These are phyloP conservation scores for Ichthyophthirius multifiliis DNA, from an alignment of 169 alveolate species.

Conservation along the genomic window DNA sequence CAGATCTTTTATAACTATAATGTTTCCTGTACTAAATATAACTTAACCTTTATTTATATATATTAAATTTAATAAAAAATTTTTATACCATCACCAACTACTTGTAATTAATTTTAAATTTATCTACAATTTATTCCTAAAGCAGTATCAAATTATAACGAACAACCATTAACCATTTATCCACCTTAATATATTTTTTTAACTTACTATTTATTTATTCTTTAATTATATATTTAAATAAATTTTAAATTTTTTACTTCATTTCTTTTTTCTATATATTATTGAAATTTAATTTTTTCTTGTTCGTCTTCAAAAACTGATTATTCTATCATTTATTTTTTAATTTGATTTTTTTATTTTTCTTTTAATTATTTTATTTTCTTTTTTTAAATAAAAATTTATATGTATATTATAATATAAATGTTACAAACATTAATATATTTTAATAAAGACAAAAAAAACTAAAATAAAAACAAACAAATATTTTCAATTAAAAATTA, in stretches of 20 bases:
- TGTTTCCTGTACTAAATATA: slow-evolving; percentile 34
- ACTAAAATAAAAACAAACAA: too few species aligned
- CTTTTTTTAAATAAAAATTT: too few species aligned
- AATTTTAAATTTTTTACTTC: neutral
- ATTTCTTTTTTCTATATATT: slow-evolving; percentile 13
- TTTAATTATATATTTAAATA: neutral
- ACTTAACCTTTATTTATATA: neutral
- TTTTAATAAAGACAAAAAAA: too few species aligned
- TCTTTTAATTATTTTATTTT: too few species aligned
- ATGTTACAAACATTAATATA: too few species aligned
- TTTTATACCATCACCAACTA: slow-evolving; percentile 2
- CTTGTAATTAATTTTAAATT: slow-evolving; percentile 12
- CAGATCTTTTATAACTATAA: slow-evolving; percentile 32
- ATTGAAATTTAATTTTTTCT: neutral
- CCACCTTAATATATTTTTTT: neutral
- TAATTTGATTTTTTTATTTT: too few species aligned
- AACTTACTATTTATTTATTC: neutral
- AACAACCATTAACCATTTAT: slow-evolving; percentile 11
- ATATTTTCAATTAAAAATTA: too few species aligned
- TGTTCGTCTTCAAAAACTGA: slow-evolving; percentile 17
- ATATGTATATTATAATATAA: too few species aligned
- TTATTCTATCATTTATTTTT: neutral
- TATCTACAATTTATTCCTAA: slow-evolving; percentile 32
- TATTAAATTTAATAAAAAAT: neutral
- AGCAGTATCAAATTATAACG: slow-evolving; percentile 11